Percentiles rank a stretch among this genome's conserved stretches.
Evolutionary conservation across 192 early-diverging fungal species (phyloP).

Genomic region (Nowakowskiella sp.): DNA sequence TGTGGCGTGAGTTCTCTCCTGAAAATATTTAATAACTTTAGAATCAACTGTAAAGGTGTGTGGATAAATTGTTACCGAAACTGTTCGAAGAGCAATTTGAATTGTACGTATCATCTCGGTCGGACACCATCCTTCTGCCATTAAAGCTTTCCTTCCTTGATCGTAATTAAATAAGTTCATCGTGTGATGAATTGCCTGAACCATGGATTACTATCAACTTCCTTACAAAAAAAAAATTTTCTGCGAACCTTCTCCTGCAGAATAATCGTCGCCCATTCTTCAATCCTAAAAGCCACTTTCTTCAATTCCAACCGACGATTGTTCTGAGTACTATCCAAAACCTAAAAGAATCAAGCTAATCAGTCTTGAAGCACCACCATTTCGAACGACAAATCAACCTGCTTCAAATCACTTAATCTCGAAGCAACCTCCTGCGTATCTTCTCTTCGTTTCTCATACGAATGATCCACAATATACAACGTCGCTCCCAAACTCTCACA

Average conservation of each 20-base stretch:
- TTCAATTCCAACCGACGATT: conserved; percentile 65
- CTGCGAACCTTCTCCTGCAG: conserved; percentile 65
- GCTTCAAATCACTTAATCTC: conserved; percentile 65
- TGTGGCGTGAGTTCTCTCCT: conserved; percentile 62
- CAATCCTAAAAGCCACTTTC: conserved; percentile 65
- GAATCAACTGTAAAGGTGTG: background rate
- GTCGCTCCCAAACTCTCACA: conserved; percentile 77
- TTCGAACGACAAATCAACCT: conserved; percentile 24
- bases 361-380: background rate
- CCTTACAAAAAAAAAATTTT: too few species aligned
- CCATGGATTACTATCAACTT: background rate
- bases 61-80: conserved; percentile 37
- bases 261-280: conserved; percentile 69
- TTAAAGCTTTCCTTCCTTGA: conserved; percentile 66
- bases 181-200: background rate
- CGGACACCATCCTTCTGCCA: conserved; percentile 88
- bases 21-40: background rate
- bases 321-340: conserved; percentile 59
- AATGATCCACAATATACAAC: conserved; percentile 65
- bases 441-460: conserved; percentile 62
- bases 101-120: conserved; percentile 63
- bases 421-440: conserved; percentile 59
- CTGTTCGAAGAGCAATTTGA: conserved; percentile 62
- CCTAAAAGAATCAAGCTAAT: background rate
- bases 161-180: conserved; percentile 83